Base-by-base conservation (phyloP, 2,329 filamentous ascomycete genomes). In the Pseudogymnoascus sp. region DNA sequence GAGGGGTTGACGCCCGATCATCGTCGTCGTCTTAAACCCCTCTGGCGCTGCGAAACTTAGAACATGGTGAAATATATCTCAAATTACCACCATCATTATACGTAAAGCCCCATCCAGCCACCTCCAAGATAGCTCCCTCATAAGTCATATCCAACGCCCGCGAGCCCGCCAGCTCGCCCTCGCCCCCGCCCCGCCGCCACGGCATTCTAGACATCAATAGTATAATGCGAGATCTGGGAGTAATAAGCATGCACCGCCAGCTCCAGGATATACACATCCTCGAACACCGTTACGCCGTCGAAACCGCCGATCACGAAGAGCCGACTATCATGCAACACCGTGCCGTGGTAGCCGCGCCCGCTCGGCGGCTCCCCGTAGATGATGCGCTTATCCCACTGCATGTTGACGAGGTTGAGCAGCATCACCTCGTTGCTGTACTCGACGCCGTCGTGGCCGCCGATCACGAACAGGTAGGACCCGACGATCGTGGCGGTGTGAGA, bases 191-290 rank as follows among this genome's bases (percentile, higher is more conserved):
- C 26, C 10, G 26, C 46, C 50, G 50, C 26, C 16, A 31, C 8
- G 24, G 37, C 60, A 33, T 16, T 60, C 60, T 73, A 88, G 64
- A 89, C 84, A 70, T 88, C 85, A 69, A 89, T 89, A 40, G 80
- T 85, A 68, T 89, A 89, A 73, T 89, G 86, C 72, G 85, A 88
- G 71, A 89, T 89, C 74, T 89, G 87, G 66, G 86, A 88, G 70
- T 89, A 89, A 72, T 89, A 89, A 38, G 86, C 83, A 73, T 89
- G 86, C 10, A 89, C 85, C 2, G 85, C 87, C 69, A 89, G 75
- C 75, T 89, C 87, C 62, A 89, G 75, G 5, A 88, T 79, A 78
- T 82, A 85, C 16, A 88, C 86, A 65, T 89, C 87, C 37, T 82
- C 82, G 77, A 88, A 89, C 24, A 89, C 86, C 72, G 87, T 84